Evolutionary conservation across 805 yeast species (phyloP).

Genomic region (Zygosaccharomyces siamensis): DNA sequence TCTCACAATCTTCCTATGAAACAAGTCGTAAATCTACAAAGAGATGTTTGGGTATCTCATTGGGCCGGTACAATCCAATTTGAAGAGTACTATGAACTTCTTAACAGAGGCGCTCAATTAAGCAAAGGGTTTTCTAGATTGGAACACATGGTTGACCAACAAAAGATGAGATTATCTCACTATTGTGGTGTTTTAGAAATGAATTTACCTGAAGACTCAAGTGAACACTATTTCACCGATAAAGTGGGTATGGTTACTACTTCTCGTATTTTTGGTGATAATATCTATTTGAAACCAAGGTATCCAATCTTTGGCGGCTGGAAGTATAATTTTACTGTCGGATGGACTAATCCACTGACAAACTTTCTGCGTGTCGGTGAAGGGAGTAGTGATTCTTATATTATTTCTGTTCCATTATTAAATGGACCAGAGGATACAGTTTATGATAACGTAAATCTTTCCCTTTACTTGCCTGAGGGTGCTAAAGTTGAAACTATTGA

Average conservation of each 20-base stretch:
- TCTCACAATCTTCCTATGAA: constrained; percentile 63
- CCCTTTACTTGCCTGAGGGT: constrained; percentile 82
- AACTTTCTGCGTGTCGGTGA: constrained; percentile 45
- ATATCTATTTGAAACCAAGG: constrained; percentile 68
- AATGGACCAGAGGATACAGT: constrained; percentile 67
- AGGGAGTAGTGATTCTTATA: constrained; percentile 44
- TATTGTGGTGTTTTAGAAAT: constrained; percentile 60
- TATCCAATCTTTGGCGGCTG: constrained; percentile 96
- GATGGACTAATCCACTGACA: constrained; percentile 70
- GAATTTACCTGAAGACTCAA: constrained; percentile 45
- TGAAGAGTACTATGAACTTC: constrained; percentile 80
- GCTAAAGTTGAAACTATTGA: constrained; percentile 54
- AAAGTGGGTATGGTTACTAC: constrained; percentile 92
- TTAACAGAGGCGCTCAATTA: constrained; percentile 70
- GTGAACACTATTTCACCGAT: constrained; percentile 79
- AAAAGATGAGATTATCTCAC: constrained; percentile 46
- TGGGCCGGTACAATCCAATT: constrained; percentile 66
- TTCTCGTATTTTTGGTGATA: constrained; percentile 39
- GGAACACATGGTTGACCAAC: constrained; percentile 61
- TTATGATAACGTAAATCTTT: constrained; percentile 57
- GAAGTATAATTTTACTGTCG: constrained; percentile 91
- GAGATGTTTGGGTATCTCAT: constrained; percentile 88
- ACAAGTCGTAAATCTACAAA: constrained; percentile 52
- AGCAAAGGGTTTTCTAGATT: constrained; percentile 71
- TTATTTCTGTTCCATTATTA: constrained; percentile 64